Evolutionary conservation across 2,329 filamentous ascomycete species (phyloP).

Genomic region (Cercospora canescens): DNA sequence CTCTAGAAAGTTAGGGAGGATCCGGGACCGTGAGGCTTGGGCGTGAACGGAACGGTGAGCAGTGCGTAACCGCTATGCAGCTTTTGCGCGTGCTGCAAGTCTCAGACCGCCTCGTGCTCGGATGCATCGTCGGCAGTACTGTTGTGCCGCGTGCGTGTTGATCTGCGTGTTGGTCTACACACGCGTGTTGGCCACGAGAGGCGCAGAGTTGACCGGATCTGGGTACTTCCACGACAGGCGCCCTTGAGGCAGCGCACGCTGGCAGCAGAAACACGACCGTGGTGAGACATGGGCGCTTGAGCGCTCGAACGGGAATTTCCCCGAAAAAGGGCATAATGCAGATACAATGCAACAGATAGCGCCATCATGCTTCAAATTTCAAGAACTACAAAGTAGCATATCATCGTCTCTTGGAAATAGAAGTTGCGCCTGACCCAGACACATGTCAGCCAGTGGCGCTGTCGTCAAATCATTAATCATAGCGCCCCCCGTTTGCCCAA

Average conservation of each 20-base stretch:
- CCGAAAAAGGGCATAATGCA: no score
- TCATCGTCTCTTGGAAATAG: not conserved
- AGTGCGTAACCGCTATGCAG: not conserved
- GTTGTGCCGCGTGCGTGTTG: not conserved
- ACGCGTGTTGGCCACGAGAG: not conserved
- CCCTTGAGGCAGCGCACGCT: no score
- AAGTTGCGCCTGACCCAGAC: constrained; percentile 9
- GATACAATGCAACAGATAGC: no score
- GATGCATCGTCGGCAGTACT: not conserved
- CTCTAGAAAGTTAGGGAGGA: not conserved
- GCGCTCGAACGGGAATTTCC: no score
- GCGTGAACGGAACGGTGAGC: not conserved
- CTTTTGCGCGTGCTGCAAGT: not conserved
- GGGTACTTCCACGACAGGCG: no score
- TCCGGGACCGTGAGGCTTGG: not conserved
- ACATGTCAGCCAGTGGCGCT: constrained; percentile 7
- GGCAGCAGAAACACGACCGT: no score
- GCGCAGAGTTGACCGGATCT: not conserved
- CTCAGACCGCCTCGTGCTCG: not conserved
- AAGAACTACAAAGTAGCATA: not conserved
- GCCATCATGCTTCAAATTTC: no score
- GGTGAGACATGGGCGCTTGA: no score
- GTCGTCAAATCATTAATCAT: constrained; percentile 7
- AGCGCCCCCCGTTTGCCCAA: not conserved
- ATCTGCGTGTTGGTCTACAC: not conserved